Percentiles rank a stretch among this genome's conserved stretches.
Evolutionary conservation across 371 early-diverging fungal species (phyloP).

Genomic region (Blakeslea trispora): DNA sequence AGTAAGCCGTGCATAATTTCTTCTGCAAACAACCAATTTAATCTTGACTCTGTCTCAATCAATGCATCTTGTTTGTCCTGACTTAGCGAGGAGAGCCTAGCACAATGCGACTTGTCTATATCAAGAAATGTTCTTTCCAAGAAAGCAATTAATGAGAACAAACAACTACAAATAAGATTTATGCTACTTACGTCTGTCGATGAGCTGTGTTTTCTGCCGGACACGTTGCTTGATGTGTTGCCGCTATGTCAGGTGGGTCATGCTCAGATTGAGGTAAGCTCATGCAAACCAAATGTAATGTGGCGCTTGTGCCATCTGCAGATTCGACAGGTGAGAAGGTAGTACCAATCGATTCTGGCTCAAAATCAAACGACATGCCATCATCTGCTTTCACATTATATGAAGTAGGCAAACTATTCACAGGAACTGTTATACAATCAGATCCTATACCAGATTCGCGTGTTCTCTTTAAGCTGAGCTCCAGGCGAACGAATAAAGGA

Average conservation of each 20-base stretch:
- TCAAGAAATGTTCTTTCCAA: conserved; percentile 35
- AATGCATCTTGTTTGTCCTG: conserved; percentile 63
- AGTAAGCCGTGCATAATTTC: conserved; percentile 78
- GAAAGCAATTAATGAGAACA: background rate
- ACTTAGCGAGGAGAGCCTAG: conserved; percentile 44
- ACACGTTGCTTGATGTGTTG: conserved; percentile 33
- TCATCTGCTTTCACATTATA: conserved; percentile 47
- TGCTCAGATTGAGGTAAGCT: conserved; percentile 58
- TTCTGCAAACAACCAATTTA: conserved; percentile 72
- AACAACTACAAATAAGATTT: background rate
- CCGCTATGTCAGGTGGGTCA: conserved; percentile 34
- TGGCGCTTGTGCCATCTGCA: conserved; percentile 70
- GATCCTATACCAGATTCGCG: conserved; percentile 37
- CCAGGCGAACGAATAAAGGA: conserved; percentile 67
- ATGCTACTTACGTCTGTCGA: conserved; percentile 33
- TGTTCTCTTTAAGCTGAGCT: conserved; percentile 64
- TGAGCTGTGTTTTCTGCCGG: conserved; percentile 30
- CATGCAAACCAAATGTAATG: conserved; percentile 65
- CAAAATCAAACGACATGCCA: conserved; percentile 50
- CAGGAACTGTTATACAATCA: conserved; percentile 52
- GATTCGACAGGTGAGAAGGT: conserved; percentile 68
- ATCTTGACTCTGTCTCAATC: conserved; percentile 56
- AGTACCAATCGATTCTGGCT: conserved; percentile 67
- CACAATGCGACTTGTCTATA: conserved; percentile 33
- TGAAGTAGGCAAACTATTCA: conserved; percentile 57